phyloP scores from a whole-genome alignment of 176 grass and related monocot genomes.

The Bolboschoenus planiculmis region DNA sequence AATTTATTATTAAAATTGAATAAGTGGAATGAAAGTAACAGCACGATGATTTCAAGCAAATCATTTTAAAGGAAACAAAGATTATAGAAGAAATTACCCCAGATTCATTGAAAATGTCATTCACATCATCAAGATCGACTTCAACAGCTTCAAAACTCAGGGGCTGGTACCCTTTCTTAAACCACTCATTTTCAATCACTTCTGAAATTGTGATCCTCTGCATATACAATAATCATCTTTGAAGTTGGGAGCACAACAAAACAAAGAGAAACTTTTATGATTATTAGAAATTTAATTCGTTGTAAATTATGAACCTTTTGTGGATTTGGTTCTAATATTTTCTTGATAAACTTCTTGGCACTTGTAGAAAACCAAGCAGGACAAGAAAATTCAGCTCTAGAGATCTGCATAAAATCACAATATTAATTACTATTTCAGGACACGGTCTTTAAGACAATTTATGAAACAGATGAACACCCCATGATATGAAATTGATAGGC shows the following conservation, averaged over 20 bases:
- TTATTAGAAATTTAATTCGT: slow-evolving; percentile 2
- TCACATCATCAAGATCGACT: slow-evolving; percentile 69
- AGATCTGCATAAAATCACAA: slow-evolving; percentile 51
- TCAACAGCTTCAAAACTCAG: slow-evolving; percentile 64
- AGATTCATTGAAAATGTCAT: slow-evolving; percentile 69
- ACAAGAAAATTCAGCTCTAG: slow-evolving; percentile 82
- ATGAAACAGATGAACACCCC: not conserved
- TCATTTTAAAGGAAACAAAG: not conserved
- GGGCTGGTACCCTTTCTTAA: slow-evolving; percentile 88
- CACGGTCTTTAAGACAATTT: not conserved
- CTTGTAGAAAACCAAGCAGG: slow-evolving; percentile 95
- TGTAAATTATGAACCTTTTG: slow-evolving; percentile 40
- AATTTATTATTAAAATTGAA: slow-evolving; percentile 14
- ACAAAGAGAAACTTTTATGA: not conserved
- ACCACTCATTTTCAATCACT: slow-evolving; percentile 84
- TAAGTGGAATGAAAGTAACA: not conserved
- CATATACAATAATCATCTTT: slow-evolving; percentile 6
- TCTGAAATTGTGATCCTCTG: slow-evolving; percentile 84
- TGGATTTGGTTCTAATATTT: slow-evolving; percentile 83
- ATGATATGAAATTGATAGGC: not conserved
- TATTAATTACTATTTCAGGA: not conserved
- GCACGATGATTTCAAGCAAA: not conserved
- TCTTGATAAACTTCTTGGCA: slow-evolving; percentile 89
- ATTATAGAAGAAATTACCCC: slow-evolving; percentile 33
- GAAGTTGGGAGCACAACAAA: not conserved